These are phyloP conservation scores for Aspergillus kassunensis DNA, from an alignment of 495 filamentous ascomycete genomes.

Conservation along the genomic window DNA sequence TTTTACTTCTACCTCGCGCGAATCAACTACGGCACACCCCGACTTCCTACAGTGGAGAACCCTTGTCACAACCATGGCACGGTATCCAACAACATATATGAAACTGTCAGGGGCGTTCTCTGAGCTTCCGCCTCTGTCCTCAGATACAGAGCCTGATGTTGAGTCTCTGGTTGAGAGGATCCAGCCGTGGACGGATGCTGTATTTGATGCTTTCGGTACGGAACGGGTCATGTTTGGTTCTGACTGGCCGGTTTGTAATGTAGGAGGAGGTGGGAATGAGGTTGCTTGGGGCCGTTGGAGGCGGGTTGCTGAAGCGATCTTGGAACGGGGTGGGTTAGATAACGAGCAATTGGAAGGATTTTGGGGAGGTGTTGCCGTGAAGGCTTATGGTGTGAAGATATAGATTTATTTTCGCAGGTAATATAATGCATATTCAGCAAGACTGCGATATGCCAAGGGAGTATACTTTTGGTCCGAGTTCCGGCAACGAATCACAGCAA, in stretches of 20 bases:
- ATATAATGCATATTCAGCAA: too few species aligned
- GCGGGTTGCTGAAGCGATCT: constrained; percentile 47
- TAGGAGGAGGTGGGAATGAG: constrained; percentile 54
- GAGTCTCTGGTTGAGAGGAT: constrained; percentile 38
- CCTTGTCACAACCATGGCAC: constrained; percentile 45
- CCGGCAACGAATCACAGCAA: too few species aligned
- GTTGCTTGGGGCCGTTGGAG: constrained; percentile 49
- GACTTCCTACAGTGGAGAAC: constrained; percentile 53
- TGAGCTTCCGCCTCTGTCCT: constrained; percentile 55
- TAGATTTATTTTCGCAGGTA: too few species aligned
- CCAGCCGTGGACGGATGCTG: constrained; percentile 61
- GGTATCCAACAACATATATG: constrained; percentile 64
- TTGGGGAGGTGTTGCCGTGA: constrained; percentile 65
- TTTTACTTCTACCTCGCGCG: constrained; percentile 25
- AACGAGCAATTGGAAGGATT: constrained; percentile 57
- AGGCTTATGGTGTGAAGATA: constrained; percentile 56
- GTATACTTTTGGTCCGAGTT: too few species aligned
- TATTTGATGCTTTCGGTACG: constrained; percentile 65
- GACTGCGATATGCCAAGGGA: too few species aligned
- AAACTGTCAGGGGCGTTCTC: constrained; percentile 83
- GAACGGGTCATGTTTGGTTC: constrained; percentile 80
- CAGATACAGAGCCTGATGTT: constrained; percentile 33
- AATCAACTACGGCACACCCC: constrained; percentile 42
- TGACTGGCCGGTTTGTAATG: constrained; percentile 85
- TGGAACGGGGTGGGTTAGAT: constrained; percentile 52